Conservation (phyloP, 441 rosid genomes). For the Populus trichocarpa region DNA sequence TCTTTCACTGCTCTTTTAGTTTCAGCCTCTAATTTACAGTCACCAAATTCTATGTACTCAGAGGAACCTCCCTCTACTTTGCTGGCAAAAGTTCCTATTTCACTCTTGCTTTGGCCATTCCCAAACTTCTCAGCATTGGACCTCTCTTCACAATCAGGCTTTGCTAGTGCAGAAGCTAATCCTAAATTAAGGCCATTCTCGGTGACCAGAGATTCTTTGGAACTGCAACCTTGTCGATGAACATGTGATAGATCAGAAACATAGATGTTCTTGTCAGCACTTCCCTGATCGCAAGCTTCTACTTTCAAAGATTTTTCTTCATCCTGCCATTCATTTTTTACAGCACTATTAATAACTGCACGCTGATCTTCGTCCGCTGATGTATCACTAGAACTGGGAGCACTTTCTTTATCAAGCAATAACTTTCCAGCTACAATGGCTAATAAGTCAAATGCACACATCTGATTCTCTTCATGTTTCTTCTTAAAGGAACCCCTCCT, state of each 20-base stretch:
- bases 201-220: conserved; percentile 31
- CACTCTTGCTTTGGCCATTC: conserved; percentile 40
- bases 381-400: conserved; percentile 24
- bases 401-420: conserved; percentile 37
- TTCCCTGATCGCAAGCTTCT: neutral
- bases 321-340: conserved; percentile 12
- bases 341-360: conserved; percentile 27
- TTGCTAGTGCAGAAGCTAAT: conserved; percentile 36
- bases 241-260: conserved; percentile 10
- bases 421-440: conserved; percentile 71
- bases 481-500: conserved; percentile 54
- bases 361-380: conserved; percentile 26
- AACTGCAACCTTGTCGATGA: conserved; percentile 30
- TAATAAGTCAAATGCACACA: conserved; percentile 67
- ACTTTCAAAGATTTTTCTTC: neutral
- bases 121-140: conserved; percentile 34
- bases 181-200: conserved; percentile 41
- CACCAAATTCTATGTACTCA: conserved; percentile 24
- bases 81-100: conserved; percentile 35
- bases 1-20: conserved; percentile 27
- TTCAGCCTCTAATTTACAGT: conserved; percentile 39
- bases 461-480: conserved; percentile 38
- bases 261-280: neutral
- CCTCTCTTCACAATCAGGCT: conserved; percentile 41
- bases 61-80: conserved; percentile 33